Evolutionary conservation across 371 early-diverging fungal genomes (phyloP).

Genomic region (Astathelohania contejeani): DNA sequence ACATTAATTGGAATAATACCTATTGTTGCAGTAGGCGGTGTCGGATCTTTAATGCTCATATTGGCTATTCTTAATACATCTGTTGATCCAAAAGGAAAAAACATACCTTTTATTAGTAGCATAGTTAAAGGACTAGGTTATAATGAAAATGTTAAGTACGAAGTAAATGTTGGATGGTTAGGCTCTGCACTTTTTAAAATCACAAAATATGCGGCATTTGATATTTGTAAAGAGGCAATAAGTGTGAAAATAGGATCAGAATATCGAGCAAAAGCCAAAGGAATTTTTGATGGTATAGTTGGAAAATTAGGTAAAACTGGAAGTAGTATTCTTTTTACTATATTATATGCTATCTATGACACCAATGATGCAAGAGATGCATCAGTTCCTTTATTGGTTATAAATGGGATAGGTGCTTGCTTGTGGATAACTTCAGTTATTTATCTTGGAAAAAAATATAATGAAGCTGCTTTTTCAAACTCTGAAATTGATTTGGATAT

Average conservation of each 20-base stretch:
- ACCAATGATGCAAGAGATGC: conserved; percentile 42
- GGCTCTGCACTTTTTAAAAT: conserved; percentile 29
- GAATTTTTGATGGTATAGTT: conserved; percentile 50
- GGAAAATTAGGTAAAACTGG: conserved; percentile 49
- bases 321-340: not conserved
- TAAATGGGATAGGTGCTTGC: not conserved
- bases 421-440: conserved; percentile 42
- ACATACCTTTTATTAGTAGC: not conserved
- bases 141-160: not conserved
- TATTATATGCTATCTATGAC: conserved; percentile 12
- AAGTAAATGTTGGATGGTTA: conserved; percentile 16
- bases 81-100: not conserved
- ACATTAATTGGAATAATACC: conserved; percentile 47
- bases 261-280: conserved; percentile 42
- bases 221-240: conserved; percentile 49
- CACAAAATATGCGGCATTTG: conserved; percentile 49
- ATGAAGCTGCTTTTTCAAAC: conserved; percentile 4
- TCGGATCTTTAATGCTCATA: not conserved
- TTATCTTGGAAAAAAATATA: conserved; percentile 47
- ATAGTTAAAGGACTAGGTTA: not conserved
- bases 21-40: conserved; percentile 3
- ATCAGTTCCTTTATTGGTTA: conserved; percentile 11
- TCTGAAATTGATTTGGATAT: conserved; percentile 7
- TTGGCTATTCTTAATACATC: conserved; percentile 3
- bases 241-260: conserved; percentile 43